phyloP scores from a whole-genome alignment of 805 yeast genomes.

The Metschnikowia lochheadii region DNA sequence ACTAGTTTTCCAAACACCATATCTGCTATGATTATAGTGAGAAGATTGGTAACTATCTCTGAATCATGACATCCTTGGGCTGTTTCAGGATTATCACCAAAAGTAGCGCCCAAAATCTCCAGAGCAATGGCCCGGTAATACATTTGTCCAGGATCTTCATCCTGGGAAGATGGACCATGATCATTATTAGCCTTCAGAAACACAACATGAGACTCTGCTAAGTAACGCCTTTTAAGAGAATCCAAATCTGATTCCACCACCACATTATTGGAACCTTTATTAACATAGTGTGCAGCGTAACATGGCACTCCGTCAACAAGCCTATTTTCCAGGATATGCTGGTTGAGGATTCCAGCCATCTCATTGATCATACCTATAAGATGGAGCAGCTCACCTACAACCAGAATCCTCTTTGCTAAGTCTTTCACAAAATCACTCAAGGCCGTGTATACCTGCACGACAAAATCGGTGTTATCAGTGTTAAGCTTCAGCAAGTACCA shows the following conservation, averaged over 20 bases:
- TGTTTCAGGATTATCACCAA: constrained; percentile 1
- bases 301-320: constrained; percentile 7
- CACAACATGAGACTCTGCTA: constrained; percentile 12
- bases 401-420: constrained; percentile 11
- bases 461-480: constrained; percentile 16
- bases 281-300: constrained; percentile 1
- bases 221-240: constrained; percentile 1
- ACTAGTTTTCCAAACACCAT: constrained; percentile 13
- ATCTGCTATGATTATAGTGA: constrained; percentile 15
- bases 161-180: neutral
- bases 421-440: constrained; percentile 14
- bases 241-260: neutral
- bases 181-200: neutral
- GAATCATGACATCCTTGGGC: constrained; percentile 9
- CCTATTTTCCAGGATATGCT: constrained; percentile 9
- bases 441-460: constrained; percentile 10
- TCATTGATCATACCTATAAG: constrained; percentile 23
- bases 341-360: constrained; percentile 11
- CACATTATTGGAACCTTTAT: neutral
- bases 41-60: constrained; percentile 10
- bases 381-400: constrained; percentile 12
- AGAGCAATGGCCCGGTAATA: constrained; percentile 10
- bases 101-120: constrained; percentile 7
- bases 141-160: neutral
- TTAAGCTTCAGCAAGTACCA: constrained; percentile 18